Base-by-base conservation (phyloP, 495 filamentous ascomycete genomes). In the Hypoxylon fragiforme region DNA sequence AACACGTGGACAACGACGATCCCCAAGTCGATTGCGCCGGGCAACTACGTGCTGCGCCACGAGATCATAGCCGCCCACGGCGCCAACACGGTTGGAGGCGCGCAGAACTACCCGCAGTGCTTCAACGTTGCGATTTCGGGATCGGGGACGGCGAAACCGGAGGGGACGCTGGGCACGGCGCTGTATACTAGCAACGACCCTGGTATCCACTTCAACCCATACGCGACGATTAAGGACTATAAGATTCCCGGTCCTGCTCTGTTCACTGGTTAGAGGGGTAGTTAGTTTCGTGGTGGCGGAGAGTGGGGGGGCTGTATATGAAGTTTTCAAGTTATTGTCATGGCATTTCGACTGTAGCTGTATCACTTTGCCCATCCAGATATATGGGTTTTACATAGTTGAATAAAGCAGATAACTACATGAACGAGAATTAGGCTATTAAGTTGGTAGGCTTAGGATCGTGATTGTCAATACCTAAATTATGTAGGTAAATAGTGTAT, bases 61-160 rank as follows among this genome's bases (percentile, higher is more conserved):
- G 85, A 89, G 70, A 82, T 88, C 61, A 84, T 86, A 44, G 84
- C 79, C 8, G 78, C 86, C 13, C 83, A 87, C 72, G 75, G 75
- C 16, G 82, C 78, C 8, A 69, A 50, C 2, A 65, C 69, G 7
- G 48, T 65, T 19, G 70, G 80, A 54, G 83, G 84, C 15, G 83
- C 84, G 1, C 85, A 89, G 72, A 83, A 80, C 71, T 89, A 88
- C 68, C 85, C 84, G 4, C 66, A 85, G 45, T 89, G 85, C 66
- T 69, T 87, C 65, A 88, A 87, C 70, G 66, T 88, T 49, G 71
- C 81, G 54, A 73, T 89, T 55, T 80, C 79, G 5, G 83, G 85
- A 28, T 73, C 75, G 14, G 86, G 84, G 35, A 81, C 77, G 37
- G 78, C 74, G 53, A 70, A 66, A 20, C 81, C 82, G 8, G 34